Evolutionary conservation across 108 stramenopile species (phyloP), one percentile per base, ranked within the genome.

Genomic region (Fistulifera solaris): DNA sequence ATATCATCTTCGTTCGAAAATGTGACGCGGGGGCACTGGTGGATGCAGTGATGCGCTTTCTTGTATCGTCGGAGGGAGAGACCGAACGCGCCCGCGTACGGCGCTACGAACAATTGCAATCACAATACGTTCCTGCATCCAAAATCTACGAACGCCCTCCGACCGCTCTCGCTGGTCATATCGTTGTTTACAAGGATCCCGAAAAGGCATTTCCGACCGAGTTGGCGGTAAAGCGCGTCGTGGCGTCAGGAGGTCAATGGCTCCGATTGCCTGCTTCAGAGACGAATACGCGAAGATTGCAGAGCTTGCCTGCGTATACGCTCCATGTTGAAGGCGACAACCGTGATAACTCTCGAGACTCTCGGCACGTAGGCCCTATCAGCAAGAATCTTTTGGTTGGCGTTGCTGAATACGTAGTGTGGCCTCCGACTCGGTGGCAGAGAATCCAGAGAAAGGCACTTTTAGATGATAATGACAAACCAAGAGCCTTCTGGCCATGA

Each of bases 311-410:
- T 14, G 42, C 43, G 7, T 72, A 72, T 56, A 56, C 56, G n/a
- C 38, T 79, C 16, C 72, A 82, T 82, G 70, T 83, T 7, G 82
- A 87, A 68, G 86, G 86, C 14, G 86, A 87, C 50, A 79, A 71
- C 54, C 17, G 16, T 17, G 31, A 28, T 25, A 61, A 66, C 47
- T 45, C 76, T 71, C 1, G 51, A 52, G 85, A 87, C 48, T 75
- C 76, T 58, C 50, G 70, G 27, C 44, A 40, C 0, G 65, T 80
- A 67, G 86, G 86, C 1, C 57, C 82, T 10, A 54, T 87, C 24
- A 67, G 71, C 63, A 83, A 84, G 48, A 81, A 83, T 31, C 45
- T 76, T 27, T 52, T 87, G n/a, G 67, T 81, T 16, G 86, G 86
- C 11, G 52, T 78, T 39, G 86, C 80, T 14, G 86, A 83, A 46